Evolutionary conservation across 2,329 filamentous ascomycete genomes (phyloP), one percentile per base, ranked within the genome.

Genomic region (Escovopsis sp.): DNA sequence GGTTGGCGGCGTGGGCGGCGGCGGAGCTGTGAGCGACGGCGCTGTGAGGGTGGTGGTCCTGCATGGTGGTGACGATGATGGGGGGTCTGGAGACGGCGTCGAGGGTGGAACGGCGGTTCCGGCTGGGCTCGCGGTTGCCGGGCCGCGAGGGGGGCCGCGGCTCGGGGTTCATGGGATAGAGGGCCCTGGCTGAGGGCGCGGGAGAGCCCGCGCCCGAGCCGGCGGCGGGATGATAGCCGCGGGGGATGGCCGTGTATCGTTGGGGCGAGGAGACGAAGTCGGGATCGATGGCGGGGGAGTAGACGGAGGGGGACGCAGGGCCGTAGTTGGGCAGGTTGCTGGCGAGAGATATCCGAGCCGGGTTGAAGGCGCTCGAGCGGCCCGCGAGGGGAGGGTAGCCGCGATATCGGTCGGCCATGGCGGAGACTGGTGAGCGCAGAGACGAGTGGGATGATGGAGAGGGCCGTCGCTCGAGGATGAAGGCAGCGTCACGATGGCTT

Each of bases 31-130:
- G 58, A 18, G 61, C 55, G 31, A 54, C 48, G n/a, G 55, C 50
- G 16, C 51, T 51, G 32, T 66, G 62, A 19, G 60, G 51, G 21
- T 55, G 52, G 34, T 56, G 50, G 37, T 59, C 60, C 38, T 67
- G 61, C 19, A 62, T 65, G 5, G 69, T 70, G 15, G 70, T 75
- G 41, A 76, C 62, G 38, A 74, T 68, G 44, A 74, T 63, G 36
- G 70, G 66, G 10, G 70, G 68, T 28, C 65, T 60, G 27, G 55
- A 50, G 17, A 56, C 48, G 12, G 64, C 55, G 37, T 76, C 72
- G 17, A 71, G 42, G 1, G 68, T 70, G 7, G 65, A 65, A 19
- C 67, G 66, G 50, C 66, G 64, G 35, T 54, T 57, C 18, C 65
- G 64, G 47, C 62, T 60, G 26, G 55, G 50, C 21, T 70, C 67